Evolutionary conservation across 2,329 filamentous ascomycete species (phyloP), one percentile per base, ranked within the genome.

Genomic region (Chalaropsis ovoidea): DNA sequence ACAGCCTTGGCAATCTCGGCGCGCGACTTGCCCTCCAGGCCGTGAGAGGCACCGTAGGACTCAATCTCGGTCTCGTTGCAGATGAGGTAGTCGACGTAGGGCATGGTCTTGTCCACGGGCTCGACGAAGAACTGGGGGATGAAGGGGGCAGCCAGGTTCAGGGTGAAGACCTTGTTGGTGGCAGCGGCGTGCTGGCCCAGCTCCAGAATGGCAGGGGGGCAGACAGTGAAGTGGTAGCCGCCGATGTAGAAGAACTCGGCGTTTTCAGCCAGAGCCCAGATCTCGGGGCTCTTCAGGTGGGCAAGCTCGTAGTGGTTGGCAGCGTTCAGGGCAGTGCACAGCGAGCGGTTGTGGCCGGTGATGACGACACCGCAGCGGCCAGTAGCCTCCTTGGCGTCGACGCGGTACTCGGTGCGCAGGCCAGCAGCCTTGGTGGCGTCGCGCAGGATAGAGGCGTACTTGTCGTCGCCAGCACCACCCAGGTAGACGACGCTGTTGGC

Each of bases 111-210:
- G 77, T 96, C 90, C 61, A 99, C 84, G 70, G 86, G 88, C 62
- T 96, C 92, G 82, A 96, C 96, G 87, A 97, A 99, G 83, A 96
- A 96, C 75, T 95, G 88, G 47, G 88, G 81, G 73, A 99, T 96
- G 81, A 99, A 99, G 68, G 94, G 94, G 7, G 94, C 94, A 63
- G 90, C 94, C 68, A 99, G 85, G 71, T 91, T 95, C 71, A 99
- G 86, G 72, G 92, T 85, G 76, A 97, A 95, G 69, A 82, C 81
- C 85, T 99, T 99, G 83, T 97, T 87, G 76, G 90, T 86, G 70
- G 82, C 79, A 47, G 90, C 92, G 67, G 94, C 93, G 78, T 97
- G 89, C 77, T 95, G 87, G 70, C 88, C 93, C 61, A 99, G 83
- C 70, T 91, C 90, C 81, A 92, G 81, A 74, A 96, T 91, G 70